Percentiles rank a stretch among this genome's conserved stretches.
Conservation (phyloP, 148 eudicot species). For the Pouteria glomerata region DNA sequence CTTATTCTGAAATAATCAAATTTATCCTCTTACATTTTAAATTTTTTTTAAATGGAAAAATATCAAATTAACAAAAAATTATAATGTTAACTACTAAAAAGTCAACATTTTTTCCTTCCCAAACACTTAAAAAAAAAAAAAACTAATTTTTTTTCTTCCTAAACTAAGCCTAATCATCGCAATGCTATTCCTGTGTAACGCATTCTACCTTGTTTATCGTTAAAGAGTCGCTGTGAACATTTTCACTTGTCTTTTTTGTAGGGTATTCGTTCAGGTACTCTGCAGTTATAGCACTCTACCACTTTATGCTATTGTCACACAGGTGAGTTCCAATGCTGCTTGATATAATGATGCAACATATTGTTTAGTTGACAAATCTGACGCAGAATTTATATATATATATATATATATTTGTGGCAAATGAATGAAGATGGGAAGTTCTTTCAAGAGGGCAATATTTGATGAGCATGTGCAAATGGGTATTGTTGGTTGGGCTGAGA, state of each 20-base stretch:
- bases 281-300: slow-evolving; percentile 94
- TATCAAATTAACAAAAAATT: no score
- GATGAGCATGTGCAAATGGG: slow-evolving; percentile 82
- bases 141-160: no score
- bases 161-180: no score
- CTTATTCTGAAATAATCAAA: no score
- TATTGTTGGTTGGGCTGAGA: slow-evolving; percentile 77
- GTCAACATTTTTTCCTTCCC: no score
- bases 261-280: slow-evolving; percentile 69
- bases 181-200: no score
- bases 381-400: background rate
- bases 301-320: slow-evolving; percentile 85
- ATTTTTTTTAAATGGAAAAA: no score
- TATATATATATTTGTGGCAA: background rate
- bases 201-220: background rate
- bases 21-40: no score
- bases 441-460: slow-evolving; percentile 75
- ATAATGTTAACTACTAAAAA: no score
- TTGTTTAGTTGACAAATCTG: background rate
- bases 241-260: slow-evolving; percentile 21
- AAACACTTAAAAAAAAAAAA: no score
- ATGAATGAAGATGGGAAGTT: slow-evolving; percentile 71
- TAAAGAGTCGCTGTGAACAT: background rate
- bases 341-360: background rate
- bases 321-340: slow-evolving; percentile 35